phyloP scores from a whole-genome alignment of 192 early-diverging fungal genomes.

The Mortierella antarctica region DNA sequence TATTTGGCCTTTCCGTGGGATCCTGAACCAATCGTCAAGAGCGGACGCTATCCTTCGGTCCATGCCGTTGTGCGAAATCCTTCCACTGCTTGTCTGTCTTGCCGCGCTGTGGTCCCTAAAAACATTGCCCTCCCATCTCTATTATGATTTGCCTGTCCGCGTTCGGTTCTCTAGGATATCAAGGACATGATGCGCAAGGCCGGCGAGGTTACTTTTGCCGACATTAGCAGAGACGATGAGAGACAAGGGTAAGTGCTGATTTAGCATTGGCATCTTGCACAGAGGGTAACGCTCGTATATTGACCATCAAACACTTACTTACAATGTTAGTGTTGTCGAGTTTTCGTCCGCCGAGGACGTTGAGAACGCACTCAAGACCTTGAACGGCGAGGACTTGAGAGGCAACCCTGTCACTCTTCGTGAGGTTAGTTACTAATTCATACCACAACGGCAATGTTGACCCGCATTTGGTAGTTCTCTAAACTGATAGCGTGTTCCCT shows the following conservation, averaged over 20 bases:
- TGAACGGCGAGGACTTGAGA: conserved; percentile 80
- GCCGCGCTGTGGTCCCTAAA: conserved; percentile 53
- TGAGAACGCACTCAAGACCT: conserved; percentile 85
- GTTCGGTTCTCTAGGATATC: conserved; percentile 80
- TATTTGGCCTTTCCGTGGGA: too few species aligned
- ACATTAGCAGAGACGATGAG: conserved; percentile 83
- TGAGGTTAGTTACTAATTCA: conserved; percentile 59
- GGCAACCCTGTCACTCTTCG: conserved; percentile 74
- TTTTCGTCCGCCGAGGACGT: conserved; percentile 84
- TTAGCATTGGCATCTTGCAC: background rate
- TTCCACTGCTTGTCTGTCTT: conserved; percentile 36
- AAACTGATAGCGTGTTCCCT: background rate
- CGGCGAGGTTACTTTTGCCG: conserved; percentile 94
- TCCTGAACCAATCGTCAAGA: too few species aligned
- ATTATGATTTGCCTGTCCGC: conserved; percentile 31
- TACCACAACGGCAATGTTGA: background rate
- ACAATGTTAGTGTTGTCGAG: conserved; percentile 82
- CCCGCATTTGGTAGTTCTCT: conserved; percentile 12
- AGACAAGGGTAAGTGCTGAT: conserved; percentile 78
- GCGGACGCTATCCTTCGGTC: conserved; percentile 6
- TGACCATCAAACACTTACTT: background rate
- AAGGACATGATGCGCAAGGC: conserved; percentile 96
- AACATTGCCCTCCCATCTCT: conserved; percentile 43
- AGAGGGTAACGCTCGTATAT: background rate
- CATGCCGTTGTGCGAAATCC: conserved; percentile 15